Percentiles rank a stretch among this genome's conserved stretches.
Conservation (phyloP, 306 rosid species). For the Ceratonia siliqua region DNA sequence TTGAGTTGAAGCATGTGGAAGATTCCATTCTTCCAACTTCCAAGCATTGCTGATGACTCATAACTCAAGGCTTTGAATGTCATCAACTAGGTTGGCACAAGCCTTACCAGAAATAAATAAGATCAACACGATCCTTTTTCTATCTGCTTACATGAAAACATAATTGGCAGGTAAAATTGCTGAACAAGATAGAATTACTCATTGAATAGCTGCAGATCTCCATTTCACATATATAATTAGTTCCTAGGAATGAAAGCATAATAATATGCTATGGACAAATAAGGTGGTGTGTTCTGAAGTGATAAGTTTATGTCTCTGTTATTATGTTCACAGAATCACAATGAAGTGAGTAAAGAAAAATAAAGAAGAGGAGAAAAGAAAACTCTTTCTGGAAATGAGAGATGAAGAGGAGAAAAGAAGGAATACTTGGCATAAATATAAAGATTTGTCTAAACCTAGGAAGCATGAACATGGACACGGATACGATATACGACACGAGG, state of each 20-base stretch:
- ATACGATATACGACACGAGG: too few relatives aligned
- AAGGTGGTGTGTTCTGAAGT: not conserved
- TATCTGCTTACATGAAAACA: too few relatives aligned
- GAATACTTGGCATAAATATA: not conserved
- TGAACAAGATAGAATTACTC: not conserved
- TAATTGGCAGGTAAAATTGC: not conserved
- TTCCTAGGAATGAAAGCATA: not conserved
- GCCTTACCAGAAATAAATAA: not conserved
- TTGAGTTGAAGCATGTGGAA: not conserved
- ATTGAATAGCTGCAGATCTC: not conserved
- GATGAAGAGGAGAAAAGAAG: not conserved
- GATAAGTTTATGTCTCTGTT: not conserved
- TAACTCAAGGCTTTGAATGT: too few relatives aligned
- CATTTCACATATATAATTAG: slow-evolving; percentile 3
- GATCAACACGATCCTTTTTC: too few relatives aligned
- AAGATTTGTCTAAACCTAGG: too few relatives aligned
- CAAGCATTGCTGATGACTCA: too few relatives aligned
- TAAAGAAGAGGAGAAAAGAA: not conserved
- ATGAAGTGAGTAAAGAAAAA: not conserved
- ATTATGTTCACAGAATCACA: slow-evolving; percentile 8
- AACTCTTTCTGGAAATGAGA: slow-evolving; percentile 9
- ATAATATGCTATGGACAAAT: not conserved
- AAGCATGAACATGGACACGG: too few relatives aligned
- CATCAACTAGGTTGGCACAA: not conserved
- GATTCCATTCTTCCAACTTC: too few relatives aligned